These are phyloP conservation scores for Xerocomellus dryophilus DNA, from an alignment of 768 basidiomycete species.

Conservation along the genomic window DNA sequence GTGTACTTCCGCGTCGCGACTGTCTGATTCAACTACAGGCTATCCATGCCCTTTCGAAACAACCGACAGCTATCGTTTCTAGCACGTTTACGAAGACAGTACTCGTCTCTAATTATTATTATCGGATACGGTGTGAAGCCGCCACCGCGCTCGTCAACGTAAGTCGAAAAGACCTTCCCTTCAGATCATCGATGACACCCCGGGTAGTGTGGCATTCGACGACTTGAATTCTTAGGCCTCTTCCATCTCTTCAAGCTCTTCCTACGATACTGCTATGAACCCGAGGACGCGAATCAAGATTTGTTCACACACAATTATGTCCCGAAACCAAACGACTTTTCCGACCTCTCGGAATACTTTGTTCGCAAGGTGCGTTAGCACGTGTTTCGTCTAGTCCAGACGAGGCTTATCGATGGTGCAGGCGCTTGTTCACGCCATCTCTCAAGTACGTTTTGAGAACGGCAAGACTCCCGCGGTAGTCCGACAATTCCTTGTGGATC, in stretches of 20 bases:
- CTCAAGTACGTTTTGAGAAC: conserved; percentile 81
- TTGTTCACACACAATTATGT: conserved; percentile 85
- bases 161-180: conserved; percentile 29
- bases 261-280: conserved; percentile 85
- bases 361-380: conserved; percentile 72
- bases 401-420: conserved; percentile 30
- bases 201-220: conserved; percentile 74
- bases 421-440: conserved; percentile 79
- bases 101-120: conserved; percentile 93
- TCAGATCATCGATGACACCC: conserved; percentile 11
- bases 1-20: neutral
- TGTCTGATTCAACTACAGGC: conserved; percentile 55
- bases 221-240: conserved; percentile 83
- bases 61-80: conserved; percentile 81
- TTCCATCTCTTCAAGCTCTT: conserved; percentile 97
- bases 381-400: neutral
- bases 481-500: conserved; percentile 84
- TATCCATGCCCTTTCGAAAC: conserved; percentile 79
- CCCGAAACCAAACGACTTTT: conserved; percentile 94
- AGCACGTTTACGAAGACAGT: conserved; percentile 92
- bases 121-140: conserved; percentile 93
- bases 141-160: conserved; percentile 80
- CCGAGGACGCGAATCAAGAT: conserved; percentile 76
- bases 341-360: conserved; percentile 89
- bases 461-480: conserved; percentile 85